Evolutionary conservation across 129 eudicot genomes (phyloP), one percentile per base, ranked within the genome.

Genomic region (Flaveria linearis): DNA sequence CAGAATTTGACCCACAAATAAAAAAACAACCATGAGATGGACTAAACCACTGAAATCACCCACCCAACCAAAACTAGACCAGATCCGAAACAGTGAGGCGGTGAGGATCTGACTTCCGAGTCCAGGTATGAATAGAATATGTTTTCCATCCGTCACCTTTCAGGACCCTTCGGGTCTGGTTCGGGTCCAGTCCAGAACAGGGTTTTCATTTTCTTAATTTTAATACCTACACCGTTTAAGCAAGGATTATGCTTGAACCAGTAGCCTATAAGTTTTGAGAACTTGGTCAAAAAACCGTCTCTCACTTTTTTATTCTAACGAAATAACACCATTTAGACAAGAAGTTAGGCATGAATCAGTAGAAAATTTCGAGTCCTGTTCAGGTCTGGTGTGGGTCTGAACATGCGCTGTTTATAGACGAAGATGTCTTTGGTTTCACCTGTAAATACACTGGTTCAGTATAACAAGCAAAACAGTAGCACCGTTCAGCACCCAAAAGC

Each of bases 401-500:
- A 62, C 45, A 13, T 13, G 68, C 45, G 6, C 68, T 26, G 68
- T 26, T 62, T 62, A 62, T 30, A 62, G 68, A 62, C 3, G 42
- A 58, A 25, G 67, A 28, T 62, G 68, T 62, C 68, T 28, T 62
- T 62, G 43, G 68, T 62, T 62, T 62, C 68, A 62, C 68, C 68
- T 62, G 12, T 26, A 60, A 60, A 60, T 60, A 12, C 67, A 60
- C 28, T 14, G 67, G 39, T 62, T 62, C 45, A 62, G 68, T 62
- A 62, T 62, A 62, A 61, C 67, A 12, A 61, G 67, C 67, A 25
- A 61, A 28, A 30, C 42, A 0, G 18, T 14, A 62, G 45, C 30
- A 16, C 68, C 43, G 17, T 62, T 30, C 45, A 25, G 9, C 15
- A n/a, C 45, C 45, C 22, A 36, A 36, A 36, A 36, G 41, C 41